These are phyloP conservation scores for Candida awuae DNA, from an alignment of 805 yeast species.

Conservation along the genomic window DNA sequence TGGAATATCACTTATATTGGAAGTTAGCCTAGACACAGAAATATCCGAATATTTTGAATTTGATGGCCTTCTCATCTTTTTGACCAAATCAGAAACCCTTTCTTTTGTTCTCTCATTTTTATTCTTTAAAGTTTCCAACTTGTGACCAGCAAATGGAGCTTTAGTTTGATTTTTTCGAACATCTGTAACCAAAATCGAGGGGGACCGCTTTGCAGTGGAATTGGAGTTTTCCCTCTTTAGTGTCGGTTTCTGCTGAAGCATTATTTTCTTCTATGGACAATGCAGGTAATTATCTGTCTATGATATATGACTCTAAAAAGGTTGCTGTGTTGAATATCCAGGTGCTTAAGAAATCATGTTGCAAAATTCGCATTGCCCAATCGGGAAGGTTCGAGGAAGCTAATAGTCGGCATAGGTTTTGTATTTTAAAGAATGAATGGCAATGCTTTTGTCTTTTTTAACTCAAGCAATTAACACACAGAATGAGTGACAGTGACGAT, in stretches of 20 bases:
- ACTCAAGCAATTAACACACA: background rate
- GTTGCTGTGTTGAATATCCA: no score
- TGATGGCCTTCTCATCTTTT: slow-evolving; percentile 17
- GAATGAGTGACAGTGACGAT: slow-evolving; percentile 73
- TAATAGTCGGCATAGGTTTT: no score
- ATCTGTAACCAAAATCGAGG: slow-evolving; percentile 90
- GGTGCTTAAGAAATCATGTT: no score
- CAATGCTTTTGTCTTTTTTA: background rate
- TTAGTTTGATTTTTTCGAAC: slow-evolving; percentile 49
- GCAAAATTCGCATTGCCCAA: no score
- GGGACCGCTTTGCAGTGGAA: slow-evolving; percentile 73
- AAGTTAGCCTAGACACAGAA: slow-evolving; percentile 69
- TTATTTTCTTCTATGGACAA: no score
- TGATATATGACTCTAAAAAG: no score
- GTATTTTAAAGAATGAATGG: no score
- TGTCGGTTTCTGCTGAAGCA: background rate
- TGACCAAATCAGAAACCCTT: slow-evolving; percentile 8
- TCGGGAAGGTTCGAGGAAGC: no score
- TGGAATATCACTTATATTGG: slow-evolving; percentile 81
- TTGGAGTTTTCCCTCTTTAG: background rate
- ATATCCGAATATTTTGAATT: slow-evolving; percentile 57
- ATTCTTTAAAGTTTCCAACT: slow-evolving; percentile 20
- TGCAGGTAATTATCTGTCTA: no score
- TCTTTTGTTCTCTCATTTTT: slow-evolving; percentile 13
- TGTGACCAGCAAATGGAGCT: slow-evolving; percentile 77